Conservation (phyloP, 805 yeast genomes). For the Blastobotrys parvus region DNA sequence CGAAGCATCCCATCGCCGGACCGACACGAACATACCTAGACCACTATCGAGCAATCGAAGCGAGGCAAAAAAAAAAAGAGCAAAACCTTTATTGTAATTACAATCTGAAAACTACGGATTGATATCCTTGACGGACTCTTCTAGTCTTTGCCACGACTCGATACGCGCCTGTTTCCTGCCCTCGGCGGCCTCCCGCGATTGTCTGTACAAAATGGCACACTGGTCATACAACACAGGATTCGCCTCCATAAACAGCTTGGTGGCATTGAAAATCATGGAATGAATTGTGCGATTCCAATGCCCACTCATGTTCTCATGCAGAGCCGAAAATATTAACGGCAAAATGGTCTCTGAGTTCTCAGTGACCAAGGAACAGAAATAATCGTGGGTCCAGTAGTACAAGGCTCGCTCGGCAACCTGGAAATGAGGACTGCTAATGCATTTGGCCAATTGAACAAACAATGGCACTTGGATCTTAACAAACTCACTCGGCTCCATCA, state of each 20-base stretch:
- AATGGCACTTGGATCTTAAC: slow-evolving; percentile 85
- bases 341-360: slow-evolving; percentile 83
- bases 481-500: slow-evolving; percentile 89
- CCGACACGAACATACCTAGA: too few species aligned
- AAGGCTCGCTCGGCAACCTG: slow-evolving; percentile 95
- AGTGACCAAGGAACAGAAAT: slow-evolving; percentile 79
- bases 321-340: slow-evolving; percentile 84
- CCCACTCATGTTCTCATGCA: slow-evolving; percentile 71
- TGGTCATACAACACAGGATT: slow-evolving; percentile 87
- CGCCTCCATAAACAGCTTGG: slow-evolving; percentile 86
- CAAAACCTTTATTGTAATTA: too few species aligned
- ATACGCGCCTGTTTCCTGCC: slow-evolving; percentile 47
- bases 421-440: slow-evolving; percentile 91
- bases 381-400: slow-evolving; percentile 91
- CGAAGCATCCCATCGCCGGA: too few species aligned
- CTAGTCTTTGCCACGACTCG: slow-evolving; percentile 55
- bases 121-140: slow-evolving; percentile 37
- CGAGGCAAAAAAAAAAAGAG: too few species aligned
- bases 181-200: slow-evolving; percentile 65
- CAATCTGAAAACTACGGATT: too few species aligned
- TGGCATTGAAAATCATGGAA: slow-evolving; percentile 80
- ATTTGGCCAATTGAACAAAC: slow-evolving; percentile 87
- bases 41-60: too few species aligned
- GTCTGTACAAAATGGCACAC: slow-evolving; percentile 81
- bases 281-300: slow-evolving; percentile 96